Conservation (phyloP, 2,329 filamentous ascomycete species). For the Parafenestella ontariensis region DNA sequence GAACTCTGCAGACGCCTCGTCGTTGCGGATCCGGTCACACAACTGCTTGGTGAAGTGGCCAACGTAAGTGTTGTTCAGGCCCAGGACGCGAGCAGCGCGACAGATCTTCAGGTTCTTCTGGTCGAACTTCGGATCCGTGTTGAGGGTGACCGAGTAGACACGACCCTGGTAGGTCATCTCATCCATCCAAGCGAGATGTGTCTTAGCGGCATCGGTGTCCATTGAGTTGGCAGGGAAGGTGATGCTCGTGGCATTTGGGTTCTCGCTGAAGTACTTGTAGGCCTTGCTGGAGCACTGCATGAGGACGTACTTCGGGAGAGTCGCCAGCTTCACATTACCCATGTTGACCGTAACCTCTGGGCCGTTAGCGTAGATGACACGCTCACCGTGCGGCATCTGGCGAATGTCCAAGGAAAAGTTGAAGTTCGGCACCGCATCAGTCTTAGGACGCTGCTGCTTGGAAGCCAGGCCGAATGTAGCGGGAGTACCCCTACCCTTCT, state of each 20-base stretch:
- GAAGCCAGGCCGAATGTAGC: neutral
- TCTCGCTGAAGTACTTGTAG: conserved; percentile 24
- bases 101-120: conserved; percentile 33
- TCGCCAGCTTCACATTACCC: conserved; percentile 17
- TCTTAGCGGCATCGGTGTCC: conserved; percentile 19
- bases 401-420: conserved; percentile 25
- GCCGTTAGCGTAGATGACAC: conserved; percentile 27
- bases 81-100: conserved; percentile 31
- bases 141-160: conserved; percentile 33
- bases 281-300: conserved; percentile 38
- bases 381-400: conserved; percentile 27
- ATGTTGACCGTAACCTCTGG: conserved; percentile 27
- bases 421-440: conserved; percentile 14
- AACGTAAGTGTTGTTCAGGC: conserved; percentile 38
- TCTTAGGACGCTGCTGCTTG: conserved; percentile 6
- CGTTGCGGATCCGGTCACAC: conserved; percentile 36
- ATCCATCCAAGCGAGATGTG: conserved; percentile 33
- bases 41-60: conserved; percentile 39
- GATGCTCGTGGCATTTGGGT: conserved; percentile 20
- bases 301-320: conserved; percentile 31
- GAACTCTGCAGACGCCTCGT: conserved; percentile 16
- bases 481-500: neutral
- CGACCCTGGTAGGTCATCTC: conserved; percentile 28
- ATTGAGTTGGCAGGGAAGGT: conserved; percentile 22
- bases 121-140: conserved; percentile 20